Percentiles rank a stretch among this genome's conserved stretches.
Evolutionary conservation across 2,329 filamentous ascomycete species (phyloP).

Genomic region (Trichoderma gracile): DNA sequence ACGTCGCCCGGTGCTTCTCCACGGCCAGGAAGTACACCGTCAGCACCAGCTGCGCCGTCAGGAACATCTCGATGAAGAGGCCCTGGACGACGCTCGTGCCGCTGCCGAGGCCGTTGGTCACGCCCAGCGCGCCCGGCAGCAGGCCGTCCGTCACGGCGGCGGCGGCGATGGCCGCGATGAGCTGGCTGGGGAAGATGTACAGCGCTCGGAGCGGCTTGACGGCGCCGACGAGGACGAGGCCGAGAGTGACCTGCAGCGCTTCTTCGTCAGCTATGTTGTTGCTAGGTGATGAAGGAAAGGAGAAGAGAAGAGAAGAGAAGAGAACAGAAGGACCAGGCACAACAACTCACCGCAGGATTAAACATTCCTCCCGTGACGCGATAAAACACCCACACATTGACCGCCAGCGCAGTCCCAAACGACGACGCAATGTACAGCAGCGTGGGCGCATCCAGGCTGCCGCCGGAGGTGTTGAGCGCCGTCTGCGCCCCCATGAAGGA

Average conservation of each 20-base stretch:
- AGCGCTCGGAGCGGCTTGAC: slow-evolving; percentile 53
- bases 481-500: slow-evolving; percentile 45
- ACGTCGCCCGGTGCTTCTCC: slow-evolving; percentile 73
- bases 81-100: slow-evolving; percentile 57
- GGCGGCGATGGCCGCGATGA: slow-evolving; percentile 60
- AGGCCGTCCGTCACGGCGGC: slow-evolving; percentile 58
- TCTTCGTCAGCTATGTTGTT: not conserved
- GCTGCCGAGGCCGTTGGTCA: slow-evolving; percentile 55
- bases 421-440: slow-evolving; percentile 53
- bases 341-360: slow-evolving; percentile 53
- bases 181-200: slow-evolving; percentile 56
- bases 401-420: slow-evolving; percentile 53
- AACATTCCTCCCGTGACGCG: slow-evolving; percentile 55
- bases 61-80: slow-evolving; percentile 67
- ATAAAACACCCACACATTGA: slow-evolving; percentile 60
- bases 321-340: too few species aligned
- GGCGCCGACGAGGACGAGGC: slow-evolving; percentile 58
- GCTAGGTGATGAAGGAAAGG: not conserved
- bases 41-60: slow-evolving; percentile 64
- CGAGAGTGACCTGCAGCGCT: slow-evolving; percentile 49
- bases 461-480: slow-evolving; percentile 37
- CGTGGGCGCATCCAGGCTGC: slow-evolving; percentile 37
- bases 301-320: too few species aligned
- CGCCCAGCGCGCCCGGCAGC: slow-evolving; percentile 56
- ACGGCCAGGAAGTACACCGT: slow-evolving; percentile 69